Evolutionary conservation across 768 basidiomycete genomes (phyloP), one percentile per base, ranked within the genome.

Genomic region (Agaricus subrufescens): DNA sequence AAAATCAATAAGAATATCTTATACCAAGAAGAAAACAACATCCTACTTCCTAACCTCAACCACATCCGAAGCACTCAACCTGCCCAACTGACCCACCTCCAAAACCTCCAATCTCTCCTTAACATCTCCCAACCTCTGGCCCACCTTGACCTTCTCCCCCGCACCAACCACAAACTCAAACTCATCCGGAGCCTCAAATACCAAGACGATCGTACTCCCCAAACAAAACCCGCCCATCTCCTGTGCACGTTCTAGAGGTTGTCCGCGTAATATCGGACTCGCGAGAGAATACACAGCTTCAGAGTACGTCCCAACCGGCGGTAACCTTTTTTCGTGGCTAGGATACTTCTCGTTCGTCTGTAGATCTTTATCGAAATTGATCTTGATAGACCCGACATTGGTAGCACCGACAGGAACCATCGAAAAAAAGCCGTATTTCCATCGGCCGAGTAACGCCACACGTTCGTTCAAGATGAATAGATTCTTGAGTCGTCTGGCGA

Each of bases 351-450:
- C 81, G 72, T 99, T 98, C 6, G 96, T 98, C 46, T 94, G 86
- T 11, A 98, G 81, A 11, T 83, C 85, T 67, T 87, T 78, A 69
- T 99, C 97, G 69, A 99, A 99, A 68, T 97, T 95, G 66, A 99
- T 81, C 61, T 88, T 87, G 72, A 99, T 98, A 60, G 87, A 90
- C 4, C 97, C 97, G 50, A 98, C 97, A 68, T 99, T 98, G 10
- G 96, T 98, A 2, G 97, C 97, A 2, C 97, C 97, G 29, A 99
- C 96, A 9, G 97, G 97, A 0, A 97, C 85, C 94, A 98, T 98
- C 27, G 88, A 77, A 69, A 97, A 99, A 78, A 98, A 98, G 1
- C 97, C 97, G 63, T 97, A 75, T 66, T 84, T 85, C 97, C 97
- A 98, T 53, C 92, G 75, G 5, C 97, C 97, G 30, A 98, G 83